phyloP scores from a whole-genome alignment of 2,329 filamentous ascomycete species.

The Xylariales sp. region DNA sequence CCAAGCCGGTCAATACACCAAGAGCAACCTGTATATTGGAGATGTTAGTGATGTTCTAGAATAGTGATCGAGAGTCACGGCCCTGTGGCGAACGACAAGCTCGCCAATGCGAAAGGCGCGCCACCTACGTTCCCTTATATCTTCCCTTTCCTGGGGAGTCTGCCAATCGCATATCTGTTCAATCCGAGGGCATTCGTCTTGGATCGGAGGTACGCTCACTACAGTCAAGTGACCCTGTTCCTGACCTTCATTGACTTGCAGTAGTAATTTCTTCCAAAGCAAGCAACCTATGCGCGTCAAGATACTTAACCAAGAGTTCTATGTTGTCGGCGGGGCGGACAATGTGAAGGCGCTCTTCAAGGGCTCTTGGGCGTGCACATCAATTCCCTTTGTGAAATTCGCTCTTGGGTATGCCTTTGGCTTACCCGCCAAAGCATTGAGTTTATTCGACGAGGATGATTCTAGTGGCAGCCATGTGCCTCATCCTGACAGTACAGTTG shows the following conservation, averaged over 20 bases:
- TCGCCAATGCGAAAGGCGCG: slow-evolving; percentile 19
- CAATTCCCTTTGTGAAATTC: slow-evolving; percentile 47
- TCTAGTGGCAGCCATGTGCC: slow-evolving; percentile 43
- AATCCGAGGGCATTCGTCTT: slow-evolving; percentile 42
- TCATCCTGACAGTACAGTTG: slow-evolving; percentile 38
- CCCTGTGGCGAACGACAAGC: slow-evolving; percentile 25
- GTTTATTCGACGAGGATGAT: slow-evolving; percentile 46
- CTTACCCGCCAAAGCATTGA: slow-evolving; percentile 43
- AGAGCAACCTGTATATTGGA: too few relatives aligned
- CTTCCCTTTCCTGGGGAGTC: slow-evolving; percentile 42
- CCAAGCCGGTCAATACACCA: too few relatives aligned
- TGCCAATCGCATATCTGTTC: slow-evolving; percentile 43
- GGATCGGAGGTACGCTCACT: slow-evolving; percentile 35
- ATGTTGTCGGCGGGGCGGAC: slow-evolving; percentile 41
- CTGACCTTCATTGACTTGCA: slow-evolving; percentile 3
- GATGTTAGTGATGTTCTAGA: too few relatives aligned
- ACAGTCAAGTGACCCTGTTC: background rate
- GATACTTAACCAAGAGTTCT: slow-evolving; percentile 45
- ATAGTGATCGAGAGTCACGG: background rate
- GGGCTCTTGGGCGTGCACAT: slow-evolving; percentile 41
- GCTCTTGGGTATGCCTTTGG: slow-evolving; percentile 48
- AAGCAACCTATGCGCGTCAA: slow-evolving; percentile 40
- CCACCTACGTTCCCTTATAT: slow-evolving; percentile 44
- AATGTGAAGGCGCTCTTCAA: slow-evolving; percentile 47
- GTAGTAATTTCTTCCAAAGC: slow-evolving; percentile 45